phyloP scores from a whole-genome alignment of 2,329 filamentous ascomycete species.

The Hyphodiscus sp. region DNA sequence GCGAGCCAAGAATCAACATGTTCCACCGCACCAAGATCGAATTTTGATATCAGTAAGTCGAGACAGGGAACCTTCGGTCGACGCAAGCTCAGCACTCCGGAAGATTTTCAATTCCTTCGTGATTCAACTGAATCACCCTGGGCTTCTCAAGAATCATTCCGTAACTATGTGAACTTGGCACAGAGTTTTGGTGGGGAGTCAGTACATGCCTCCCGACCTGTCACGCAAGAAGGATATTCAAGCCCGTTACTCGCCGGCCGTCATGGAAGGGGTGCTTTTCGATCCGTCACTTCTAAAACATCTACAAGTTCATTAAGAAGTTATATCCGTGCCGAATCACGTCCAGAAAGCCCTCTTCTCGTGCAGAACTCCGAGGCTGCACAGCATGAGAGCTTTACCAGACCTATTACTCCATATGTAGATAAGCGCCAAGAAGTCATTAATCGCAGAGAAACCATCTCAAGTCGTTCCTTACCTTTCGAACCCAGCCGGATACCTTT shows the following conservation, averaged over 20 bases:
- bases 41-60: not conserved
- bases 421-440: not conserved
- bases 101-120: not conserved
- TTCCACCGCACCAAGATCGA: not conserved
- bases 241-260: no score
- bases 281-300: not conserved
- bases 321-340: not conserved
- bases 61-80: not conserved
- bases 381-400: not conserved
- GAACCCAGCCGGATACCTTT: not conserved
- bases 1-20: not conserved
- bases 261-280: not conserved
- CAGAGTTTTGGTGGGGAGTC: no score
- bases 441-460: not conserved
- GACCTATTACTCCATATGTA: not conserved
- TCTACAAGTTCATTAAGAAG: not conserved
- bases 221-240: no score
- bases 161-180: not conserved
- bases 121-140: not conserved
- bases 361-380: not conserved
- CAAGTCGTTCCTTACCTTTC: not conserved
- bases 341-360: not conserved
- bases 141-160: not conserved
- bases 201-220: no score
- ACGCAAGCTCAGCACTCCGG: not conserved